phyloP scores from a whole-genome alignment of 768 basidiomycete genomes.

The Leccinellum luteum region DNA sequence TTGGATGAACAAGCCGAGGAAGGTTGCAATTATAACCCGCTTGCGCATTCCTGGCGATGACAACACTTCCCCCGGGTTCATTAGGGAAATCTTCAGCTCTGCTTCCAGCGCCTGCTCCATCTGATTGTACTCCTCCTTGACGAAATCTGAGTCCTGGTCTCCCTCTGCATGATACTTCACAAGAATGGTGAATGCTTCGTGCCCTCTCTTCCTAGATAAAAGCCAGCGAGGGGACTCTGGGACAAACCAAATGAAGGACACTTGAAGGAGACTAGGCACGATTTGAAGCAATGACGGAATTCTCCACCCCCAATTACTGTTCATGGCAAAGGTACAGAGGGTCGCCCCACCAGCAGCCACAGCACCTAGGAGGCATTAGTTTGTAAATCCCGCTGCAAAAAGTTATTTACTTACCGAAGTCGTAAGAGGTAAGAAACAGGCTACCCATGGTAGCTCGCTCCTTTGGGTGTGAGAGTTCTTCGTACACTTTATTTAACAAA shows the following conservation, averaged over 20 bases:
- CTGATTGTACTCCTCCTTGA: neutral
- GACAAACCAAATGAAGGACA: constrained; percentile 53
- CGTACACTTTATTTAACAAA: neutral
- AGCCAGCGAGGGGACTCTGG: constrained; percentile 69
- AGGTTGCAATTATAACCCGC: constrained; percentile 5
- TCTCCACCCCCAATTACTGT: constrained; percentile 61
- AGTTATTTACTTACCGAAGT: neutral
- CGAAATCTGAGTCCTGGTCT: neutral
- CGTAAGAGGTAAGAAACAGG: neutral
- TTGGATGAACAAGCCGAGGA: constrained; percentile 6
- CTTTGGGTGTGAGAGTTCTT: constrained; percentile 12
- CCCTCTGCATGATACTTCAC: constrained; percentile 60
- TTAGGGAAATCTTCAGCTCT: neutral
- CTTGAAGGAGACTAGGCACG: constrained; percentile 49
- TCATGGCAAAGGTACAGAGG: constrained; percentile 61
- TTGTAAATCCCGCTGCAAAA: neutral
- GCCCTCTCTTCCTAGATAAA: constrained; percentile 50
- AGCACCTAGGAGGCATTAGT: constrained; percentile 5
- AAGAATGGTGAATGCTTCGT: constrained; percentile 47
- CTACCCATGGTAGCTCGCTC: neutral
- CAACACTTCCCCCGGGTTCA: neutral
- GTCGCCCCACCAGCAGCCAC: constrained; percentile 47
- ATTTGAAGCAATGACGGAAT: constrained; percentile 58
- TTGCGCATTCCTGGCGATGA: constrained; percentile 9
- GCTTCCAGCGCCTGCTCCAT: neutral